phyloP scores from a whole-genome alignment of 163 green algal genomes.

The Chlamydomonas reinhardtii region DNA sequence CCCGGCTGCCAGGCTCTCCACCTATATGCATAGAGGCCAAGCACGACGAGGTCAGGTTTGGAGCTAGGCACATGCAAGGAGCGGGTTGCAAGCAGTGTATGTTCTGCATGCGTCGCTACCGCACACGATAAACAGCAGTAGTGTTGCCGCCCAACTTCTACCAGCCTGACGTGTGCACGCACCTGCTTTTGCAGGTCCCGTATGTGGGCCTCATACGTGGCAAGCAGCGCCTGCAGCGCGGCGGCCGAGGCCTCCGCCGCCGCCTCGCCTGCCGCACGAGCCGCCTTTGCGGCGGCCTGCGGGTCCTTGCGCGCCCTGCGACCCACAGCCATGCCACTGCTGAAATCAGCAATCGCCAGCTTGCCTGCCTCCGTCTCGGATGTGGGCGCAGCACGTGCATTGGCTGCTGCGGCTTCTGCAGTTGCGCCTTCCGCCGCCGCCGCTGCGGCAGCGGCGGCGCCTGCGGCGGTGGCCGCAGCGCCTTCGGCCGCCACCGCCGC shows the following conservation, averaged over 20 bases:
- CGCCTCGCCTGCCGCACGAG: too few species aligned
- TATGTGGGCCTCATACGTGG: constrained; percentile 3
- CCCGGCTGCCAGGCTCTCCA: neutral
- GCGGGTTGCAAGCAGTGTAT: neutral
- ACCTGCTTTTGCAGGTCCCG: constrained; percentile 17
- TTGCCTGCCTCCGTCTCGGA: neutral
- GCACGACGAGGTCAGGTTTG: neutral
- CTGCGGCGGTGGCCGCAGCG: neutral
- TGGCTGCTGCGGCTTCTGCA: too few species aligned
- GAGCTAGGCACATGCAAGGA: too few species aligned
- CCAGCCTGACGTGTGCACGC: too few species aligned
- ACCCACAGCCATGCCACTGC: neutral
- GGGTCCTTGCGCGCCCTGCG: neutral
- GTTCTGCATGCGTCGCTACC: too few species aligned
- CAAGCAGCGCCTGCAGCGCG: constrained; percentile 4
- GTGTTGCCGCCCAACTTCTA: too few species aligned
- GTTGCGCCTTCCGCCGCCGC: neutral
- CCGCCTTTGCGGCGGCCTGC: too few species aligned
- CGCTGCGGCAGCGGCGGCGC: too few species aligned
- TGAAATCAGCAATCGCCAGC: neutral
- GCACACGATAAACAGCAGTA: too few species aligned
- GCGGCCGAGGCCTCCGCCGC: neutral
- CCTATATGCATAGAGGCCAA: neutral
- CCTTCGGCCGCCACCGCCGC: constrained; percentile 7
- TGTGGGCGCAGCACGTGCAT: neutral